Base-by-base conservation (phyloP, 176 grass and related monocot genomes). In the Aechmea fasciata region DNA sequence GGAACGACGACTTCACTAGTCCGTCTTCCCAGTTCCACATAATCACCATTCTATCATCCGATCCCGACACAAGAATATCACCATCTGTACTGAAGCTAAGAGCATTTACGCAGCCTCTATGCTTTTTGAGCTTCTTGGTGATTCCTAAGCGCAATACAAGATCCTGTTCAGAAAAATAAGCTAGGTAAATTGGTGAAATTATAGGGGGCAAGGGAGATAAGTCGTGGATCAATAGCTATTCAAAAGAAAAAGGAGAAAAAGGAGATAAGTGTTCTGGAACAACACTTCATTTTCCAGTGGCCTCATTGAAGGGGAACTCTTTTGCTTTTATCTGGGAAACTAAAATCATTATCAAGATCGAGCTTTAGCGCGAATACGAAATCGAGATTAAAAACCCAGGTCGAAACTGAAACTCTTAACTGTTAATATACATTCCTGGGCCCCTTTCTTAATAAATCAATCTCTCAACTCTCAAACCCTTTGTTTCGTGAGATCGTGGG, bases 1-100 rank as follows among this genome's bases (percentile, higher is more conserved):
- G 69, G 69, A 89, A 68, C 1, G 79, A 64, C 6, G 54, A 52
- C 18, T 71, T 66, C 1, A 73, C 33, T 48, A 9, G 33, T 0
- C 47, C 75, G 17, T 51, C 64, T n/a, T 85, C 72, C 92, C 85
- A 89, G 69, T 91, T 75, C 92, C 88, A 89, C 13, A 96, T 15
- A 51, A 73, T 70, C 14, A 82, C 57, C 17, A 19, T 87, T 65
- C 59, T 63, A 51, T 96, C 92, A 14, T 86, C 83, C 0, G 92
- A 84, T 0, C 88, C 81, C 1, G 88, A 91, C 15, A 96, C 47
- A 50, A 96, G 83, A 69, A 89, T 62, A 11, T 73, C 86, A 55
- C 92, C 92, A 26, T 86, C 79, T 8, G 22, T 33, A 29, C 80
- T 91, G 47, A 96, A 91, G 75, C 75, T 78, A 74, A 96, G 51